A percentile compares a stretch with the other conserved stretches of the same genome.
phyloP scores from a whole-genome alignment of 768 basidiomycete genomes.

The Phylloporus rhodoxanthus region DNA sequence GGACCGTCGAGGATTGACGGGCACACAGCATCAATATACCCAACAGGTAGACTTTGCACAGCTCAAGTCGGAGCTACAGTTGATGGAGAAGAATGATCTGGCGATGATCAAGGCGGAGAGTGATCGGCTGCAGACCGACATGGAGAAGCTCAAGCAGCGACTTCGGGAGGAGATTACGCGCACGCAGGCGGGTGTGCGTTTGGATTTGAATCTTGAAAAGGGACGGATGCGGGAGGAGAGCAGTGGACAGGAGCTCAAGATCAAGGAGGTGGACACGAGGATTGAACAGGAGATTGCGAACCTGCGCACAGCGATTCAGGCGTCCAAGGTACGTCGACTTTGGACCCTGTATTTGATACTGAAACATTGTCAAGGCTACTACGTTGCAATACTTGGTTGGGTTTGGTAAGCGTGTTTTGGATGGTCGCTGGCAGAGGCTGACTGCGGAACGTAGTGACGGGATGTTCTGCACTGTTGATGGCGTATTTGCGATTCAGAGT shows the following conservation, averaged over 20 bases:
- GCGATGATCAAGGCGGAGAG: conserved; percentile 95
- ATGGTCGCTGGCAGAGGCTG: conserved; percentile 3
- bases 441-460: conserved; percentile 53
- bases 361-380: conserved; percentile 49
- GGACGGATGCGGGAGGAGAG: conserved; percentile 92
- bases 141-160: conserved; percentile 92
- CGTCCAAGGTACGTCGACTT: conserved; percentile 58
- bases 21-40: conserved; percentile 74
- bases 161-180: conserved; percentile 86
- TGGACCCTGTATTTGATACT: neutral
- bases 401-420: conserved; percentile 52
- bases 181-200: conserved; percentile 87
- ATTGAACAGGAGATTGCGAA: conserved; percentile 95
- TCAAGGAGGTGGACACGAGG: conserved; percentile 94
- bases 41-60: conserved; percentile 97
- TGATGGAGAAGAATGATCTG: conserved; percentile 96
- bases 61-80: conserved; percentile 91
- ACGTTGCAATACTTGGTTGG: conserved; percentile 85
- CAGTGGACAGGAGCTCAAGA: conserved; percentile 87
- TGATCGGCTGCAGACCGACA: conserved; percentile 84
- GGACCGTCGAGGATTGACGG: conserved; percentile 4
- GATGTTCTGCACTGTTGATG: conserved; percentile 81
- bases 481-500: conserved; percentile 72
- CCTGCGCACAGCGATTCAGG: conserved; percentile 75
- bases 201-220: conserved; percentile 96